Percentiles rank a stretch among this genome's conserved stretches.
These are phyloP conservation scores for Prunus mira DNA, from an alignment of 306 rosid genomes.

Conservation along the genomic window DNA sequence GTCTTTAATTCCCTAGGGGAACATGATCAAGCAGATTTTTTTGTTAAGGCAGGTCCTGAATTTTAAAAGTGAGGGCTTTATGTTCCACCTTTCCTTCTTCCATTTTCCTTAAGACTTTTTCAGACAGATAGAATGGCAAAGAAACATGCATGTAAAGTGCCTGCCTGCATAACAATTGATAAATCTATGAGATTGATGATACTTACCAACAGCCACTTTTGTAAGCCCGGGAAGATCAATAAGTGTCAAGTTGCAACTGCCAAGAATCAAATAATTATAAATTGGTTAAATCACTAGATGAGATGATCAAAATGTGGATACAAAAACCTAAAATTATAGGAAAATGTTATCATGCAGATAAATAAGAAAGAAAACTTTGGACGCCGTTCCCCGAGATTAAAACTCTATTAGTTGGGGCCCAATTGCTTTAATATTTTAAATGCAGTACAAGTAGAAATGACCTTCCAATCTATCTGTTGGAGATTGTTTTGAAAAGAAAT, in stretches of 20 bases:
- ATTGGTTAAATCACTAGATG: background rate
- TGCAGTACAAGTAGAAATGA: background rate
- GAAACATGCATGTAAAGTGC: background rate
- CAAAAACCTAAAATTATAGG: background rate
- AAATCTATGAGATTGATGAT: constrained; percentile 9
- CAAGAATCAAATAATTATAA: constrained; percentile 16
- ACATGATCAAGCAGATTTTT: background rate
- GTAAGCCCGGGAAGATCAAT: constrained; percentile 97
- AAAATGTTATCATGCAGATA: background rate
- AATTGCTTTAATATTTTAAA: background rate
- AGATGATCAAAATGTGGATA: background rate
- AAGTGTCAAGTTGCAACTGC: constrained; percentile 97
- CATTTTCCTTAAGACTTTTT: background rate
- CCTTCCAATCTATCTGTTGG: background rate
- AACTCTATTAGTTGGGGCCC: background rate
- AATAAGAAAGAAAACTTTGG: background rate
- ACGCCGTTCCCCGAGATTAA: background rate
- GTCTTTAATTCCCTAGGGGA: no score
- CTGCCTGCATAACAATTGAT: background rate
- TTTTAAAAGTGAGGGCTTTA: background rate
- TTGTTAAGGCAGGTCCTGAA: background rate
- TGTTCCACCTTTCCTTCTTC: background rate
- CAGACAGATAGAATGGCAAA: background rate
- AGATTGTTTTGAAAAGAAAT: background rate
- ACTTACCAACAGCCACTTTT: constrained; percentile 93